phyloP scores from a whole-genome alignment of 164 flowering plant species.

The Nymphaea thermarum region DNA sequence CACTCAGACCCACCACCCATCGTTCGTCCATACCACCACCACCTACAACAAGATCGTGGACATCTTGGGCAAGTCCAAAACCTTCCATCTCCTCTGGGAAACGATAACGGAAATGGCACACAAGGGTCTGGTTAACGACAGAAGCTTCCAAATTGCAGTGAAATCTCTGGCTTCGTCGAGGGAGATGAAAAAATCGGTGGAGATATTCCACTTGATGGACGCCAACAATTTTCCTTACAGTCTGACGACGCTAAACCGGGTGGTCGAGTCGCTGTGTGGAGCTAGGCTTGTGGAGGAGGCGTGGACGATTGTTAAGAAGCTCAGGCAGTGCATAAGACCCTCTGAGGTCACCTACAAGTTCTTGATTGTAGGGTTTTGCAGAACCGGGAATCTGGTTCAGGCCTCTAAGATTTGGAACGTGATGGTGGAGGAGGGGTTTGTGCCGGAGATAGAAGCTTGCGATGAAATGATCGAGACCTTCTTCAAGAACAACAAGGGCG shows the following conservation, averaged over 20 bases:
- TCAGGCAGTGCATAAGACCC: slow-evolving; percentile 44
- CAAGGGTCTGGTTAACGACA: slow-evolving; percentile 30
- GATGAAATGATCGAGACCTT: slow-evolving; percentile 62
- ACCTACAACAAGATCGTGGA: slow-evolving; percentile 72
- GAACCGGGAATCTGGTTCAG: slow-evolving; percentile 55
- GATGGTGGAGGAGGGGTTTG: slow-evolving; percentile 71
- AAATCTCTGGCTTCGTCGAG: slow-evolving; percentile 50
- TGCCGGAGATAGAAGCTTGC: slow-evolving; percentile 30
- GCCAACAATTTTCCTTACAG: slow-evolving; percentile 31
- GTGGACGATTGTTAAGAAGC: slow-evolving; percentile 36
- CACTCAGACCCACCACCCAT: slow-evolving; percentile 24
- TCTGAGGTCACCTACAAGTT: slow-evolving; percentile 38
- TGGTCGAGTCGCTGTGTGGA: slow-evolving; percentile 44
- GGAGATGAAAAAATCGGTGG: slow-evolving; percentile 76
- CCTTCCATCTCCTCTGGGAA: slow-evolving; percentile 64
- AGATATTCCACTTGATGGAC: slow-evolving; percentile 73
- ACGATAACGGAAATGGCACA: slow-evolving; percentile 29
- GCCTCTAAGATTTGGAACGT: slow-evolving; percentile 81
- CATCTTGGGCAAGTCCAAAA: slow-evolving; percentile 46
- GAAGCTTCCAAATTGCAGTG: slow-evolving; percentile 46
- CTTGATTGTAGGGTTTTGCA: slow-evolving; percentile 67
- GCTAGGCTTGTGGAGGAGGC: slow-evolving; percentile 63
- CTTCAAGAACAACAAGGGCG: slow-evolving; percentile 47
- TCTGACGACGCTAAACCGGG: slow-evolving; percentile 46
- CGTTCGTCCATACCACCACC: slow-evolving; percentile 42